Conservation (phyloP, 352 stramenopile species). For the Elongisporangium prolatum region DNA sequence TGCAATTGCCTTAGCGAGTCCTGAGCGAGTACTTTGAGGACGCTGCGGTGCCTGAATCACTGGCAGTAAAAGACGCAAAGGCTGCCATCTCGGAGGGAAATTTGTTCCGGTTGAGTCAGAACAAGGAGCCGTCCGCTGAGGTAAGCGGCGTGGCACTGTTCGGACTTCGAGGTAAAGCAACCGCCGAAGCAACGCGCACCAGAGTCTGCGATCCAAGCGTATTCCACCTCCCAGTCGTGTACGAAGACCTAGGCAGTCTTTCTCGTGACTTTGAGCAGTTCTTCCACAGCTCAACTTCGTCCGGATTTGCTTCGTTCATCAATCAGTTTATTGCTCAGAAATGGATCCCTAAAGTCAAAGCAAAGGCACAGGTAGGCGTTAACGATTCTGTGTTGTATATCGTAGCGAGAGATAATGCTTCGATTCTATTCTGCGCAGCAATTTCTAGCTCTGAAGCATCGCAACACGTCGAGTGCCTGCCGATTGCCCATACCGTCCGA, state of each 20-base stretch:
- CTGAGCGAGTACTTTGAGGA: conserved; percentile 70
- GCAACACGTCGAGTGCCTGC: conserved; percentile 30
- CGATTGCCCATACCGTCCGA: conserved; percentile 59
- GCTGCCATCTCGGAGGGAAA: conserved; percentile 15
- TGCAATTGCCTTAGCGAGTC: conserved; percentile 26
- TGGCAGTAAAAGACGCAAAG: conserved; percentile 9
- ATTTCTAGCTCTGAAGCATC: conserved; percentile 55
- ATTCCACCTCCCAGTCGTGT: conserved; percentile 72
- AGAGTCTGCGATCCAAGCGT: conserved; percentile 69
- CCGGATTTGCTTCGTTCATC: conserved; percentile 46
- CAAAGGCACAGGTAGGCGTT: conserved; percentile 36
- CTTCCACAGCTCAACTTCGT: conserved; percentile 18
- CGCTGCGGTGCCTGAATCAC: conserved; percentile 12
- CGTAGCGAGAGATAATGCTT: not conserved
- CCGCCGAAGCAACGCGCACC: not conserved
- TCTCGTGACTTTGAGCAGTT: conserved; percentile 57
- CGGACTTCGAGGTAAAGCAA: not conserved
- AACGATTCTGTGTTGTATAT: not conserved
- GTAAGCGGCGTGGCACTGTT: not conserved
- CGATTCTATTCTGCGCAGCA: conserved; percentile 14
- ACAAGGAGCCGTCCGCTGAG: conserved; percentile 37
- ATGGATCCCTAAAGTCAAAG: conserved; percentile 75
- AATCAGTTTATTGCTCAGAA: conserved; percentile 63
- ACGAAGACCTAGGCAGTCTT: conserved; percentile 63
- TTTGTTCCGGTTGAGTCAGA: conserved; percentile 63